Percentiles rank a stretch among this genome's conserved stretches.
Conservation (phyloP, 306 rosid genomes). For the Vigna angularis region DNA sequence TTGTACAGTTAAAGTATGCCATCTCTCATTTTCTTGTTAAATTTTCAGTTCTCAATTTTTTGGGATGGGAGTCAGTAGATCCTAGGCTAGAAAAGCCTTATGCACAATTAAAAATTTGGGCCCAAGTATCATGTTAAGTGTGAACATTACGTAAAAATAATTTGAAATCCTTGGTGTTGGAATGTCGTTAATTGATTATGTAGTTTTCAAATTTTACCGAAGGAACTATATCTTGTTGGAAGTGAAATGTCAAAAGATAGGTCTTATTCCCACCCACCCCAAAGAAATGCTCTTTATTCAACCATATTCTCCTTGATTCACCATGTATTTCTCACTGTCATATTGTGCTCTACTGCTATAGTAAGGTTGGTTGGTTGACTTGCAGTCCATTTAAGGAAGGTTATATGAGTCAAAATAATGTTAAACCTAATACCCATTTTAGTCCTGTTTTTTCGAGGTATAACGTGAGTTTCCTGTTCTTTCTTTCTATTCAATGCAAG, state of each 20-base stretch:
- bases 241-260: not conserved
- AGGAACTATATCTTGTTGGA: not conserved
- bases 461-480: not conserved
- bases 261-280: not conserved
- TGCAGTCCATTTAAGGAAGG: not conserved
- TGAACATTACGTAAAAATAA: not conserved
- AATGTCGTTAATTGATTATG: slow-evolving; percentile 2
- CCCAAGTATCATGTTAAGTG: not conserved
- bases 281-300: not conserved
- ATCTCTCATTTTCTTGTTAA: not conserved
- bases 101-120: not conserved
- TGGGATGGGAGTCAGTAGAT: slow-evolving; percentile 14
- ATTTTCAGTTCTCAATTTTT: not conserved
- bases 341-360: not conserved
- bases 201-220: not conserved
- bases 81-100: slow-evolving; percentile 16
- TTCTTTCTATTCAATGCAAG: not conserved
- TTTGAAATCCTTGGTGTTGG: not conserved
- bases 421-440: not conserved
- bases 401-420: not conserved
- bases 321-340: not conserved
- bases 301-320: not conserved
- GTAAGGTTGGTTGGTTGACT: slow-evolving; percentile 7
- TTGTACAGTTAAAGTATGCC: not conserved
- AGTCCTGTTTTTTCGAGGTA: not conserved